These are phyloP conservation scores for Trichoderma pleuroti DNA, from an alignment of 2,329 filamentous ascomycete genomes.

Conservation along the genomic window DNA sequence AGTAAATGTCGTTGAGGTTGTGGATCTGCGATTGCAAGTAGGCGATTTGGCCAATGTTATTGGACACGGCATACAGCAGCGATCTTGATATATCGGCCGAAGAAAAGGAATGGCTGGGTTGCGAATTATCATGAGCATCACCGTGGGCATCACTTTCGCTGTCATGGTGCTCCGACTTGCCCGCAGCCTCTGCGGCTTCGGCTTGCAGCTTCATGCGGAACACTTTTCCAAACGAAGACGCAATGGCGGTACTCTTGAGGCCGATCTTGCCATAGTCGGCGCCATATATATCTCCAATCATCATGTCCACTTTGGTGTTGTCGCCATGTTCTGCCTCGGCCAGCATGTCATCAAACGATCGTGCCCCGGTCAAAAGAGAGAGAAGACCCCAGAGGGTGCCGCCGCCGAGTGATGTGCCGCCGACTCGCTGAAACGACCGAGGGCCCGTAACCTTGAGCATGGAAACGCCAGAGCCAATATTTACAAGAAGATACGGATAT, in stretches of 20 bases:
- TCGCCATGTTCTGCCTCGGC: conserved; percentile 86
- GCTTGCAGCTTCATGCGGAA: conserved; percentile 87
- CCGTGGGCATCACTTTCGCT: conserved; percentile 32
- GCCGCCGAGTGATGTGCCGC: conserved; percentile 89
- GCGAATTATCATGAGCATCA: neutral
- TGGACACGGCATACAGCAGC: conserved; percentile 89
- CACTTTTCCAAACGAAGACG: conserved; percentile 94
- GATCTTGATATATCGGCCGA: conserved; percentile 85
- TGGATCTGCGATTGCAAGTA: conserved; percentile 97
- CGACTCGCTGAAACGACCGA: conserved; percentile 81
- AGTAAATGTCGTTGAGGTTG: conserved; percentile 87
- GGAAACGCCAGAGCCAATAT: conserved; percentile 94
- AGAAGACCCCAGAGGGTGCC: conserved; percentile 97
- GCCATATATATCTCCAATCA: conserved; percentile 97
- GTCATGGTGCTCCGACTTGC: conserved; percentile 49
- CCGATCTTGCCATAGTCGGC: conserved; percentile 95
- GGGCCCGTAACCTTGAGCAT: conserved; percentile 97
- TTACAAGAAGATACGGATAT: conserved; percentile 95
- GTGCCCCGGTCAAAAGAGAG: conserved; percentile 85
- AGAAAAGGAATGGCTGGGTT: conserved; percentile 55
- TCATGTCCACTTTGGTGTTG: conserved; percentile 89
- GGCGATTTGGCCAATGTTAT: conserved; percentile 97
- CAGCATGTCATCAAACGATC: conserved; percentile 97
- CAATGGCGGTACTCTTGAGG: conserved; percentile 91
- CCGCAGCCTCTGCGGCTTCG: conserved; percentile 75